Percentiles rank a stretch among this genome's conserved stretches.
Conservation (phyloP, 2,329 filamentous ascomycete species). For the Cadophora gregata region DNA sequence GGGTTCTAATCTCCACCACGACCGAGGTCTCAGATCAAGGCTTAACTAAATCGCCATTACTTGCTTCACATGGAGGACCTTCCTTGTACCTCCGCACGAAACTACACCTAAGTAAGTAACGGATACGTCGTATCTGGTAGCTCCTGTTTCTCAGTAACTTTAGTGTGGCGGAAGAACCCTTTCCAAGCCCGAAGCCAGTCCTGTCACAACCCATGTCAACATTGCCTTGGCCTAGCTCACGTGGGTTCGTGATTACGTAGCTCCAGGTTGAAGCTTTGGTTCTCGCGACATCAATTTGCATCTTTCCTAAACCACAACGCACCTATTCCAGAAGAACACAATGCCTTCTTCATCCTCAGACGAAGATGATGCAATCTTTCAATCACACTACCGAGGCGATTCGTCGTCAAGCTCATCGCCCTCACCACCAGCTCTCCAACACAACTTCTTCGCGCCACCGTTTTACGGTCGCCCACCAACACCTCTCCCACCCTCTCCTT, state of each 20-base stretch:
- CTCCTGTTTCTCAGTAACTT: too few relatives aligned
- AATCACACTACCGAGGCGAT: constrained; percentile 37
- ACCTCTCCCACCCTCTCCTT: constrained; percentile 89
- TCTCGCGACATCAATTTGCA: neutral
- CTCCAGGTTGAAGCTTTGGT: neutral
- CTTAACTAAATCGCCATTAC: neutral
- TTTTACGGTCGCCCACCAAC: constrained; percentile 98
- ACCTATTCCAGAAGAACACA: constrained; percentile 7
- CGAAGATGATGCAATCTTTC: constrained; percentile 40
- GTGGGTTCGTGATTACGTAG: constrained; percentile 10
- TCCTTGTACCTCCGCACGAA: too few relatives aligned
- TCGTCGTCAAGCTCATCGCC: constrained; percentile 41
- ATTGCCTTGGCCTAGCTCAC: neutral
- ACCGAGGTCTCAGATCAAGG: constrained; percentile 3
- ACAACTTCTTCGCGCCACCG: constrained; percentile 71
- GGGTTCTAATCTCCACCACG: neutral
- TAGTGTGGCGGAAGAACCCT: neutral
- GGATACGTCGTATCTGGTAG: too few relatives aligned
- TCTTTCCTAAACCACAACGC: neutral
- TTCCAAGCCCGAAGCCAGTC: neutral
- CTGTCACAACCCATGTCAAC: neutral
- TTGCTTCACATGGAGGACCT: neutral
- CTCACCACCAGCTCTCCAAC: constrained; percentile 48
- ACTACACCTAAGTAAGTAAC: neutral
- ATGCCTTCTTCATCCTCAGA: constrained; percentile 37